These are phyloP conservation scores for Boletus rubescentipes DNA, from an alignment of 768 basidiomycete genomes.

Conservation along the genomic window DNA sequence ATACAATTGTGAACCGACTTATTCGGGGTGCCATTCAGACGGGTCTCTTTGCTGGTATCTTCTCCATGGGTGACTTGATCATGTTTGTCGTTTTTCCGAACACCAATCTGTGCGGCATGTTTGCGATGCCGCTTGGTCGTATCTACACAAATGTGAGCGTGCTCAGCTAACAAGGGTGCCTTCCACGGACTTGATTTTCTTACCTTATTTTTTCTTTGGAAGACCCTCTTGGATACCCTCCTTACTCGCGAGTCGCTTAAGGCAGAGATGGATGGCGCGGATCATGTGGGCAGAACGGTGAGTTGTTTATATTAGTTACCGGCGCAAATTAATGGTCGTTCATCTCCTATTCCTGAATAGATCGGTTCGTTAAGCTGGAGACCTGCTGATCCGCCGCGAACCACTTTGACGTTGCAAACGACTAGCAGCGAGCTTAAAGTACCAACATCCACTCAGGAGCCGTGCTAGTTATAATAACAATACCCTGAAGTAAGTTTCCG, in stretches of 20 bases:
- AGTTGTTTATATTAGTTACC: background rate
- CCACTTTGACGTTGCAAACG: too few species aligned
- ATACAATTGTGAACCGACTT: background rate
- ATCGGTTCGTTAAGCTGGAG: background rate
- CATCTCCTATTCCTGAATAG: background rate
- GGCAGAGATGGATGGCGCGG: background rate
- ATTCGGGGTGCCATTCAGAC: conserved; percentile 2
- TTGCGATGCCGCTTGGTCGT: conserved; percentile 41
- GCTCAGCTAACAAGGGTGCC: too few species aligned
- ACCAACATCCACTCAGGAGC: too few species aligned
- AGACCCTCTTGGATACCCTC: conserved; percentile 12
- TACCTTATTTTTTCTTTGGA: background rate
- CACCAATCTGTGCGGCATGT: conserved; percentile 38
- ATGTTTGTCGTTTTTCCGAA: conserved; percentile 29
- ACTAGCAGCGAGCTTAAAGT: too few species aligned
- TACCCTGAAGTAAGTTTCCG: too few species aligned
- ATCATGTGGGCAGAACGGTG: background rate
- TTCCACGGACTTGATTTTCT: too few species aligned
- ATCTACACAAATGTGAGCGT: conserved; percentile 47
- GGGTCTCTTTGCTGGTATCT: background rate
- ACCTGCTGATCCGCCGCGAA: background rate
- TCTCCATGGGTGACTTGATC: background rate
- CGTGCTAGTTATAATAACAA: too few species aligned
- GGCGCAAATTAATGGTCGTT: background rate
- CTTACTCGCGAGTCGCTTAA: conserved; percentile 3